Evolutionary conservation across 2,329 filamentous ascomycete species (phyloP), one percentile per base, ranked within the genome.

Genomic region (Neofusicoccum ribis): DNA sequence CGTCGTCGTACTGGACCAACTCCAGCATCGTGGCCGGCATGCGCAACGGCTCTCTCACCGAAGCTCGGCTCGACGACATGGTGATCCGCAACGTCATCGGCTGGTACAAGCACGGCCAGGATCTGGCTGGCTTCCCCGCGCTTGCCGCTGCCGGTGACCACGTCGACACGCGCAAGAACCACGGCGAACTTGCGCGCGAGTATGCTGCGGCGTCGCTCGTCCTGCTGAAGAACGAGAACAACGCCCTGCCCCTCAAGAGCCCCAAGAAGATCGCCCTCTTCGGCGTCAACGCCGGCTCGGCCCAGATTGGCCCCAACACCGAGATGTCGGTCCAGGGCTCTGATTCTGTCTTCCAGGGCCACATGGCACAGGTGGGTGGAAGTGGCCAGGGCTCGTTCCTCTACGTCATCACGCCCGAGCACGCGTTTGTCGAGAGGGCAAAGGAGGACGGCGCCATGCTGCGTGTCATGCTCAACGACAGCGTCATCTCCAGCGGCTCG

Each of bases 401-500:
- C 0, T 78, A 78, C 58, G 65, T 81, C 3, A 70, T 81, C 2
- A 65, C 76, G 0, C 80, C 79, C 3, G 70, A 81, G 5, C 77
- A 80, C 3, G 80, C 79, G 2, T 78, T 81, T 64, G 78, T 76
- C 66, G 41, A 31, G 14, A 20, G 43, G 2, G 52, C 46, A 37
- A 49, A 39, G 2, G 27, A n/a, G 15, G 39, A 50, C 9, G 63
- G 63, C 12, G 47, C 51, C 15, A 23, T 34, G 31, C 20, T 65
- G 20, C 51, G 43, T 5, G 46, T 39, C 23, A 23, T 65, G 15
- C 31, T 65, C 15, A 36, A 59, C 41, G 43, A 65, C 51, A 59
- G 41, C 3, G 8, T 43, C 5, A 46, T 89, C 58, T 92, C 70
- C 89, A 92, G 72, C 79, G 82, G 61, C 85, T 91, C 73, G 84